Evolutionary conservation across 2,329 filamentous ascomycete species (phyloP).

Genomic region (Lecanicillium sp.): DNA sequence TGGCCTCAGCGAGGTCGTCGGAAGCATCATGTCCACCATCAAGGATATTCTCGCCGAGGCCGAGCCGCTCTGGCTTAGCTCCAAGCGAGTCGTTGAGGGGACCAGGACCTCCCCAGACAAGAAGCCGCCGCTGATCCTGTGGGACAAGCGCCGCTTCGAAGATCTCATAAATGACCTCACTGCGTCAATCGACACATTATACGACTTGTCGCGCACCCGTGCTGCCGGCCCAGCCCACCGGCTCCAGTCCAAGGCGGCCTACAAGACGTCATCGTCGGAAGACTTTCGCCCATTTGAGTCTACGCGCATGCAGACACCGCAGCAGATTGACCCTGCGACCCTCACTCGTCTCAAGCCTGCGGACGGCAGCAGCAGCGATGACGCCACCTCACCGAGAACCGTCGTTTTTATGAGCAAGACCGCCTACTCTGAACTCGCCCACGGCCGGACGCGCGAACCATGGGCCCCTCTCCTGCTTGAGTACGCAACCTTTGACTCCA

Average conservation of each 20-base stretch:
- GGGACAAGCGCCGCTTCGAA: slow-evolving; percentile 66
- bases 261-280: slow-evolving; percentile 32
- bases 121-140: slow-evolving; percentile 51
- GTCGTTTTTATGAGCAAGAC: slow-evolving; percentile 43
- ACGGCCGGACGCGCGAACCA: slow-evolving; percentile 32
- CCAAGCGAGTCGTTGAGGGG: slow-evolving; percentile 36
- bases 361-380: slow-evolving; percentile 24
- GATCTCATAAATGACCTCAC: slow-evolving; percentile 69
- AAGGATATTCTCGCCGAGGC: slow-evolving; percentile 73
- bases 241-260: slow-evolving; percentile 21
- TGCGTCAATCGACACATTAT: slow-evolving; percentile 70
- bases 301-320: slow-evolving; percentile 53
- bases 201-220: slow-evolving; percentile 64
- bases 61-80: slow-evolving; percentile 62
- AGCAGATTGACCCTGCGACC: slow-evolving; percentile 47
- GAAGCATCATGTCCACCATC: slow-evolving; percentile 72
- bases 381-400: slow-evolving; percentile 29
- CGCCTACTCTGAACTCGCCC: slow-evolving; percentile 40
- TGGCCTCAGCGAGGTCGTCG: slow-evolving; percentile 68
- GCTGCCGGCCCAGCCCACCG: slow-evolving; percentile 32
- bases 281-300: slow-evolving; percentile 48
- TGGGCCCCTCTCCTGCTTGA: slow-evolving; percentile 60
- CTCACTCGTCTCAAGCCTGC: slow-evolving; percentile 40
- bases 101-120: slow-evolving; percentile 38
- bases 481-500: slow-evolving; percentile 57